A percentile compares a stretch with the other conserved stretches of the same genome.
phyloP scores from a whole-genome alignment of 768 basidiomycete species.

The Xerocomus brunneocitrinus region DNA sequence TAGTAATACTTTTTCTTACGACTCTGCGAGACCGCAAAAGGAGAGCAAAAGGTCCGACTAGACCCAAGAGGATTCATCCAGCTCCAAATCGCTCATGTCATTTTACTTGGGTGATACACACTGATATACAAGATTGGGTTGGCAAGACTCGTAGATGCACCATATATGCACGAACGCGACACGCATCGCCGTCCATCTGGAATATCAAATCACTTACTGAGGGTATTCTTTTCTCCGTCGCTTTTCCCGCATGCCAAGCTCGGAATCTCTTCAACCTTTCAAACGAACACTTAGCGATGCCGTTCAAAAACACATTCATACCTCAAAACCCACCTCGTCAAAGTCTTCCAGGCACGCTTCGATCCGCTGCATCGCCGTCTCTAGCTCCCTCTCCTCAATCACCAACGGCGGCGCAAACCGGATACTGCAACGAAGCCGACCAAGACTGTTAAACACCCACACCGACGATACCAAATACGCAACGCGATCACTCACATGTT shows the following conservation, averaged over 20 bases:
- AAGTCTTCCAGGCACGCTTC: slow-evolving; percentile 74
- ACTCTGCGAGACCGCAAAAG: neutral
- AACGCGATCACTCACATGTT: slow-evolving; percentile 65
- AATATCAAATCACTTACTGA: neutral
- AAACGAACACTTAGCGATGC: neutral
- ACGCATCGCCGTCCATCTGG: neutral
- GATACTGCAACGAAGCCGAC: slow-evolving; percentile 48
- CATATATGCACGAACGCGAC: neutral
- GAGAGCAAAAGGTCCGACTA: too few relatives aligned
- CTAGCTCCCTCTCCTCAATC: slow-evolving; percentile 82
- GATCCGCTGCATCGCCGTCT: slow-evolving; percentile 71
- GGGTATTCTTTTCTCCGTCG: neutral
- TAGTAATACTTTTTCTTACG: neutral
- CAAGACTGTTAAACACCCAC: neutral
- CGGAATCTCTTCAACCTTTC: slow-evolving; percentile 54
- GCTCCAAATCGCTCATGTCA: neutral
- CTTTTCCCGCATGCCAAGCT: neutral
- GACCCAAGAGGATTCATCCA: too few relatives aligned
- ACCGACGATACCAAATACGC: neutral
- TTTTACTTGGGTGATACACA: neutral
- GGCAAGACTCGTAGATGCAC: neutral
- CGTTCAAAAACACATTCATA: neutral
- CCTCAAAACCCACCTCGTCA: slow-evolving; percentile 52
- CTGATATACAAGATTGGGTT: neutral
- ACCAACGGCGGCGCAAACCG: slow-evolving; percentile 96